A percentile compares a stretch with the other conserved stretches of the same genome.
Conservation (phyloP, 83 land plant genomes). For the Thuja plicata region DNA sequence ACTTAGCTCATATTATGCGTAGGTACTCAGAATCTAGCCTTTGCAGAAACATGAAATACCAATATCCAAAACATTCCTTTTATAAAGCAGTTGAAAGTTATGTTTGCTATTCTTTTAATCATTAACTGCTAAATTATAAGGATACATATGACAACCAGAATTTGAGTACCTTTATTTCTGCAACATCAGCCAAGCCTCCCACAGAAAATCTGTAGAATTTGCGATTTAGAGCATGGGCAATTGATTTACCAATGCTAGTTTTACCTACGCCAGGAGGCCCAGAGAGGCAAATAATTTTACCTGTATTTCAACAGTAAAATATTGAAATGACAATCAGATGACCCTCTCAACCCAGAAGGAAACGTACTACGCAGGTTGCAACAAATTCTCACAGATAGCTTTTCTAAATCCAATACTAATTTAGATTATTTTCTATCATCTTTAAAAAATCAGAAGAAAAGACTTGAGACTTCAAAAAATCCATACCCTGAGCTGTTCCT, state of each 20-base stretch:
- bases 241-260: conserved; percentile 96
- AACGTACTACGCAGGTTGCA: neutral
- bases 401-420: neutral
- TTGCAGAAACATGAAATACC: neutral
- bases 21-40: neutral
- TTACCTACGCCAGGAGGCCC: conserved; percentile 99
- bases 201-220: conserved; percentile 98
- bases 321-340: neutral
- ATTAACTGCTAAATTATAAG: neutral
- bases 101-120: neutral
- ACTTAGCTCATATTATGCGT: neutral
- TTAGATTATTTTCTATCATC: neutral
- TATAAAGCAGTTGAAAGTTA: neutral
- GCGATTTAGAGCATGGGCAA: conserved; percentile 93
- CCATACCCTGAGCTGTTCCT: conserved; percentile 86
- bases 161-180: conserved; percentile 88
- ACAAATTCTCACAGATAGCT: neutral
- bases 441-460: neutral
- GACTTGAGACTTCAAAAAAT: neutral
- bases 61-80: neutral
- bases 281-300: conserved; percentile 94
- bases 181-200: conserved; percentile 97
- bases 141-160: neutral
- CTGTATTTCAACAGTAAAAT: conserved; percentile 36
- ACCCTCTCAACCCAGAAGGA: neutral